Percentiles rank a stretch among this genome's conserved stretches.
These are phyloP conservation scores for Clathrospora elynae DNA, from an alignment of 2,329 filamentous ascomycete species.

Conservation along the genomic window DNA sequence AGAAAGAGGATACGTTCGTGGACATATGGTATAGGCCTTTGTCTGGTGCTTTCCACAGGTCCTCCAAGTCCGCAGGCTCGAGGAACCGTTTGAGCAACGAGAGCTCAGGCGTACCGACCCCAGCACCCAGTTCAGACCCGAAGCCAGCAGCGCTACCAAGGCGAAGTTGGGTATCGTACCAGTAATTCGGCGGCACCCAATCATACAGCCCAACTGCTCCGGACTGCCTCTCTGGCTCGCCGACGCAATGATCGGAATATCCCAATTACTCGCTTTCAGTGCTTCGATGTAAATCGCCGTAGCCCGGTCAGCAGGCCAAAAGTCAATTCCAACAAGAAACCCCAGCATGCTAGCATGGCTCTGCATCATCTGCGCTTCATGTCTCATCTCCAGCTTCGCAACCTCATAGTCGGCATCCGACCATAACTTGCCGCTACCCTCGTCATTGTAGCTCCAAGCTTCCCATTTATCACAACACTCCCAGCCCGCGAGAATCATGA, in stretches of 20 bases:
- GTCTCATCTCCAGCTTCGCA: constrained; percentile 61
- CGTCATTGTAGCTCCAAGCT: constrained; percentile 64
- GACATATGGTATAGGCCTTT: constrained; percentile 66
- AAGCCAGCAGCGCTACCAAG: constrained; percentile 67
- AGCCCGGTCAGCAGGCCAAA: constrained; percentile 64
- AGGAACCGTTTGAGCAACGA: constrained; percentile 62
- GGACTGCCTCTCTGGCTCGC: constrained; percentile 62
- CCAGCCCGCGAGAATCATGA: constrained; percentile 68
- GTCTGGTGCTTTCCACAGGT: constrained; percentile 61
- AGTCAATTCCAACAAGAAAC: constrained; percentile 67
- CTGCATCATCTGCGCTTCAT: constrained; percentile 66
- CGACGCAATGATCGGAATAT: constrained; percentile 62
- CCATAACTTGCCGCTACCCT: constrained; percentile 57
- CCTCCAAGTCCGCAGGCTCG: constrained; percentile 55
- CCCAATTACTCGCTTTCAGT: constrained; percentile 59
- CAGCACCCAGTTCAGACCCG: constrained; percentile 65
- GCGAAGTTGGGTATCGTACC: constrained; percentile 59
- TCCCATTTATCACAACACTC: constrained; percentile 74
- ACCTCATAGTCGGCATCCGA: constrained; percentile 59
- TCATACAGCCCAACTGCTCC: constrained; percentile 64
- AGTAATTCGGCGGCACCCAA: constrained; percentile 69
- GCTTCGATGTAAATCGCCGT: constrained; percentile 60
- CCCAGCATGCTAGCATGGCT: constrained; percentile 63
- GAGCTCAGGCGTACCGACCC: constrained; percentile 66
- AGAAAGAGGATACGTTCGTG: constrained; percentile 60